phyloP scores from a whole-genome alignment of 805 yeast genomes.

The Candida glaebosa region DNA sequence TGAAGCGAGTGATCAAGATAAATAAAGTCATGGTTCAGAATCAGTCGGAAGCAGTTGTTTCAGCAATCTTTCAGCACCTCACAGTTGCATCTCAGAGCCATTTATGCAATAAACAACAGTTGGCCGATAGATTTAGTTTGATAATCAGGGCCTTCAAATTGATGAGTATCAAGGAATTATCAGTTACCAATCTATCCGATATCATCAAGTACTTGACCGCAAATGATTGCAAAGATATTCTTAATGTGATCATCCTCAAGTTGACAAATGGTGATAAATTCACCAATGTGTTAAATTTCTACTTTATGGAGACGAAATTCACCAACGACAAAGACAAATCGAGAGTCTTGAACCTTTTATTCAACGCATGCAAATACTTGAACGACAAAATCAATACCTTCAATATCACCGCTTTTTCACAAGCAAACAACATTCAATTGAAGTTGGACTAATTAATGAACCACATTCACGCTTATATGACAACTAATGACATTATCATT shows the following conservation, averaged over 20 bases:
- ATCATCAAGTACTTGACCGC: conserved; percentile 25
- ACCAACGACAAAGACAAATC: conserved; percentile 15
- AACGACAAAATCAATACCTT: conserved; percentile 22
- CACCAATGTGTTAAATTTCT: conserved; percentile 24
- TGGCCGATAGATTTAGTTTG: conserved; percentile 18
- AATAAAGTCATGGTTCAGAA: conserved; percentile 11
- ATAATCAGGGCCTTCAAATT: conserved; percentile 22
- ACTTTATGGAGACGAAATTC: conserved; percentile 26
- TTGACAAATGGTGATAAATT: conserved; percentile 15
- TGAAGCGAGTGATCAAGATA: conserved; percentile 12
- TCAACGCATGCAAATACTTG: conserved; percentile 18
- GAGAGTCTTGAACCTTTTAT: conserved; percentile 19
- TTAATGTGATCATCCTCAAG: conserved; percentile 26
- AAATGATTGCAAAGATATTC: conserved; percentile 17
- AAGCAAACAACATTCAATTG: conserved; percentile 3
- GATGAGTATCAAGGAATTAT: conserved; percentile 15
- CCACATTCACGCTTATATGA: not conserved
- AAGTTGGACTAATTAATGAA: not conserved
- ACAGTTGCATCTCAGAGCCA: not conserved
- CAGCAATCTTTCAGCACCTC: conserved; percentile 1
- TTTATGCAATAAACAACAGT: not conserved
- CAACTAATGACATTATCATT: not conserved
- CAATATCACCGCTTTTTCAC: conserved; percentile 12
- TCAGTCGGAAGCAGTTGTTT: conserved; percentile 10
- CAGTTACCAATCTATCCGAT: conserved; percentile 19